Conservation (phyloP, 2,329 filamentous ascomycete species). For the Hortaea sp. region DNA sequence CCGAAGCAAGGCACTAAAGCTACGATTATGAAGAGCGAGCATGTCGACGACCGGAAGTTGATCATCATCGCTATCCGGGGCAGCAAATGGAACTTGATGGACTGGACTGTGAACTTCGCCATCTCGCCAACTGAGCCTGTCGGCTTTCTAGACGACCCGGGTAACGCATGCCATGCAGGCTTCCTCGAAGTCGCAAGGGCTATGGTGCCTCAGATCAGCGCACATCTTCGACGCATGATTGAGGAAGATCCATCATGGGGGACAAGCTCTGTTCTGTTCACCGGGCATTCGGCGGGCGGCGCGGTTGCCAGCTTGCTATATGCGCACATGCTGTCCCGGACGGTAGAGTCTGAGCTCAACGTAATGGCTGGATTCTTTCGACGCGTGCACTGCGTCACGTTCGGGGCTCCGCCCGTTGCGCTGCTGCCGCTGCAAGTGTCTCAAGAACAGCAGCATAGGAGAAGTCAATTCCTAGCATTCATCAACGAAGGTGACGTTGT, state of each 20-base stretch:
- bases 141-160: conserved; percentile 66
- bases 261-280: conserved; percentile 64
- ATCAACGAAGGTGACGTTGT: conserved; percentile 83
- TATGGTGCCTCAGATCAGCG: conserved; percentile 65
- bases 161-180: conserved; percentile 70
- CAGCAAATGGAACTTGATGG: conserved; percentile 61
- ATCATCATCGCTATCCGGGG: conserved; percentile 80
- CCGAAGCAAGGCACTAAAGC: conserved; percentile 69
- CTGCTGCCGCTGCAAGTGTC: conserved; percentile 58
- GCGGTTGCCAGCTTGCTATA: conserved; percentile 74
- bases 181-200: conserved; percentile 66
- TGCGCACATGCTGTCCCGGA: conserved; percentile 63
- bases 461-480: conserved; percentile 64
- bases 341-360: conserved; percentile 58
- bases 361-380: conserved; percentile 60
- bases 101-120: conserved; percentile 78
- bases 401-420: conserved; percentile 68
- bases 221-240: conserved; percentile 57
- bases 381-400: conserved; percentile 73
- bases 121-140: conserved; percentile 54
- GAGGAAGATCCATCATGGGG: conserved; percentile 60
- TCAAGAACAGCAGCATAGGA: conserved; percentile 33
- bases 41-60: conserved; percentile 65
- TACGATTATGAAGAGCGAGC: conserved; percentile 73
- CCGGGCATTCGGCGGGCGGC: conserved; percentile 77